Percentiles rank a stretch among this genome's conserved stretches.
phyloP scores from a whole-genome alignment of 2,329 filamentous ascomycete genomes.

The Pestalotiopsis sp. region DNA sequence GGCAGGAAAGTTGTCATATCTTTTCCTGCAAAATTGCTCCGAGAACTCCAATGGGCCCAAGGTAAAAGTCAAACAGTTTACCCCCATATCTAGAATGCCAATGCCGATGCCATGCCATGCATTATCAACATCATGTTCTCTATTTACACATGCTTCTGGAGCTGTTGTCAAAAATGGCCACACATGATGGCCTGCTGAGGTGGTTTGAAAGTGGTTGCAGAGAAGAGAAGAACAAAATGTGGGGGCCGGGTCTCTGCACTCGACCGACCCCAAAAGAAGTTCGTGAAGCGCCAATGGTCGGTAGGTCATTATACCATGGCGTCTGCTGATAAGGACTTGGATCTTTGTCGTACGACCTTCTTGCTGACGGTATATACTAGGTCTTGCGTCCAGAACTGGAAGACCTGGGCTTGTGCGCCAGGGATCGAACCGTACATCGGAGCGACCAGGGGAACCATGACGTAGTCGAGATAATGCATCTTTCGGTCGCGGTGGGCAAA shows the following conservation, averaged over 20 bases:
- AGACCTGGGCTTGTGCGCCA: conserved; percentile 65
- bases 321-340: conserved; percentile 42
- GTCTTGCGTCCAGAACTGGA: conserved; percentile 69
- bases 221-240: conserved; percentile 29
- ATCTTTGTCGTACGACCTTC: conserved; percentile 59
- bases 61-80: conserved; percentile 27
- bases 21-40: conserved; percentile 41
- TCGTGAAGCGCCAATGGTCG: conserved; percentile 19
- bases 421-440: conserved; percentile 69
- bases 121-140: conserved; percentile 49
- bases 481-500: conserved; percentile 60
- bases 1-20: conserved; percentile 32
- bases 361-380: conserved; percentile 72
- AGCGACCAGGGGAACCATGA: conserved; percentile 66
- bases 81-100: conserved; percentile 47
- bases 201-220: conserved; percentile 27
- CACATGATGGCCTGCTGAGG: conserved; percentile 29
- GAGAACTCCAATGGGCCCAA: conserved; percentile 45
- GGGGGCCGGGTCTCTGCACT: conserved; percentile 15
- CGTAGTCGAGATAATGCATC: conserved; percentile 61
- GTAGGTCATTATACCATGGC: conserved; percentile 42
- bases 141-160: conserved; percentile 47
- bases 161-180: conserved; percentile 31
- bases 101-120: conserved; percentile 48
- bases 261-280: conserved; percentile 17